Evolutionary conservation across 2,329 filamentous ascomycete genomes (phyloP).

Genomic region (Cordyceps militaris): DNA sequence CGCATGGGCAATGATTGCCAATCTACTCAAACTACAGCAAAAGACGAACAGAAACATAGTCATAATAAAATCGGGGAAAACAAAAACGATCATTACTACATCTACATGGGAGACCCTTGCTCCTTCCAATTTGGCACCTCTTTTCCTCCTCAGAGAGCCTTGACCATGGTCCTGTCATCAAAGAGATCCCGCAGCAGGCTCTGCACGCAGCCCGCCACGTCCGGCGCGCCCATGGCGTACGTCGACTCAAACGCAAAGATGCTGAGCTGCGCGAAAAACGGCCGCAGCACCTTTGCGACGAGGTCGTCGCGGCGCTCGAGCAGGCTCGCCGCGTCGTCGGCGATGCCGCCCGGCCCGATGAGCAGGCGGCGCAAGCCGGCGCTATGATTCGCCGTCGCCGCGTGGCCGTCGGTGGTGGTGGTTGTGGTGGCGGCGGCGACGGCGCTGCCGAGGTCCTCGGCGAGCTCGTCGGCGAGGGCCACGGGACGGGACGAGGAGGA

Average conservation of each 20-base stretch:
- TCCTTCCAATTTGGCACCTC: background rate
- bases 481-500: conserved; percentile 60
- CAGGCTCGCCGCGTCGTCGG: conserved; percentile 42
- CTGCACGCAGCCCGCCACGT: conserved; percentile 56
- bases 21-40: background rate
- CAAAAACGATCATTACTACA: background rate
- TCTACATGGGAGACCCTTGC: background rate
- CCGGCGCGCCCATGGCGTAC: conserved; percentile 71
- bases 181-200: conserved; percentile 68
- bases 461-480: conserved; percentile 77
- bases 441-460: conserved; percentile 60
- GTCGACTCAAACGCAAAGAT: conserved; percentile 91
- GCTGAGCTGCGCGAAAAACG: conserved; percentile 86
- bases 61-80: background rate
- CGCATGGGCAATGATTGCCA: background rate
- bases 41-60: background rate
- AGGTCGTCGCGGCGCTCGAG: conserved; percentile 61
- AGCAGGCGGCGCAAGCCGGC: conserved; percentile 18
- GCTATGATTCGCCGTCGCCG: conserved; percentile 26
- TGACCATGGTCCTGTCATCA: conserved; percentile 65
- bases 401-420: conserved; percentile 9
- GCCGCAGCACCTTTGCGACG: conserved; percentile 69
- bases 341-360: conserved; percentile 39
- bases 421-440: conserved; percentile 14
- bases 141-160: conserved; percentile 38